Percentiles rank a stretch among this genome's conserved stretches.
phyloP scores from a whole-genome alignment of 345 rosid genomes.

The Punica granatum region DNA sequence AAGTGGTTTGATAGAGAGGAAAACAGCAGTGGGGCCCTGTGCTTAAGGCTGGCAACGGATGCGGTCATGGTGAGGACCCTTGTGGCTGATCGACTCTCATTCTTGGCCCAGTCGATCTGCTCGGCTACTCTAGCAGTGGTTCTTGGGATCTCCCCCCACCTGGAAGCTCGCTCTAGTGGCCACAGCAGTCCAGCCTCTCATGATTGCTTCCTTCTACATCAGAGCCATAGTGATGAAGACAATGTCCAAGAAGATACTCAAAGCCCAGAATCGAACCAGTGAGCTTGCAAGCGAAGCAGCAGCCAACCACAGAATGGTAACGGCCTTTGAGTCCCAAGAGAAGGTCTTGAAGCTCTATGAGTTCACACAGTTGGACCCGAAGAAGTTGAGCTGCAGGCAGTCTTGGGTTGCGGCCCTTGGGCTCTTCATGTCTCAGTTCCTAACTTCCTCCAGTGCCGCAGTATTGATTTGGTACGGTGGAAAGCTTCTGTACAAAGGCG shows the following conservation, averaged over 20 bases:
- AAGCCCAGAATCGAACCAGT: slow-evolving; percentile 24
- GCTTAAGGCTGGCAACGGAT: slow-evolving; percentile 28
- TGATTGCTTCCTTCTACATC: slow-evolving; percentile 22
- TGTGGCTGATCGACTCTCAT: slow-evolving; percentile 21
- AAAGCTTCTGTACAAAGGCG: slow-evolving; percentile 10
- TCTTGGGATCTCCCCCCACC: slow-evolving; percentile 14
- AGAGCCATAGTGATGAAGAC: slow-evolving; percentile 20
- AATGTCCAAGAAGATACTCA: slow-evolving; percentile 21
- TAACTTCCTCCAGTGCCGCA: slow-evolving; percentile 12
- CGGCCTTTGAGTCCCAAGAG: slow-evolving; percentile 24
- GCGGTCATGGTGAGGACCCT: slow-evolving; percentile 21
- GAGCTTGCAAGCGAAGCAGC: slow-evolving; percentile 29
- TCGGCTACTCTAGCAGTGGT: slow-evolving; percentile 15
- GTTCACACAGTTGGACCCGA: slow-evolving; percentile 10
- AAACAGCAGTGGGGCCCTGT: slow-evolving; percentile 24
- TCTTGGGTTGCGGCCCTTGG: slow-evolving; percentile 25
- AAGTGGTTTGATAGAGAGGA: slow-evolving; percentile 34
- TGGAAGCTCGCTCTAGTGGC: slow-evolving; percentile 25
- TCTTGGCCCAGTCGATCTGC: slow-evolving; percentile 21
- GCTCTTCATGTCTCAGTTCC: slow-evolving; percentile 20
- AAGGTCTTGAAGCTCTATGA: slow-evolving; percentile 20
- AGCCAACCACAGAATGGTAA: slow-evolving; percentile 24
- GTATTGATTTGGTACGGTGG: slow-evolving; percentile 32
- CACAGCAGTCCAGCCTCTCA: slow-evolving; percentile 20
- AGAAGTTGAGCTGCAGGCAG: slow-evolving; percentile 21